A percentile compares a stretch with the other conserved stretches of the same genome.
These are phyloP conservation scores for Neurospora hispaniola DNA, from an alignment of 495 filamentous ascomycete genomes.

Conservation along the genomic window DNA sequence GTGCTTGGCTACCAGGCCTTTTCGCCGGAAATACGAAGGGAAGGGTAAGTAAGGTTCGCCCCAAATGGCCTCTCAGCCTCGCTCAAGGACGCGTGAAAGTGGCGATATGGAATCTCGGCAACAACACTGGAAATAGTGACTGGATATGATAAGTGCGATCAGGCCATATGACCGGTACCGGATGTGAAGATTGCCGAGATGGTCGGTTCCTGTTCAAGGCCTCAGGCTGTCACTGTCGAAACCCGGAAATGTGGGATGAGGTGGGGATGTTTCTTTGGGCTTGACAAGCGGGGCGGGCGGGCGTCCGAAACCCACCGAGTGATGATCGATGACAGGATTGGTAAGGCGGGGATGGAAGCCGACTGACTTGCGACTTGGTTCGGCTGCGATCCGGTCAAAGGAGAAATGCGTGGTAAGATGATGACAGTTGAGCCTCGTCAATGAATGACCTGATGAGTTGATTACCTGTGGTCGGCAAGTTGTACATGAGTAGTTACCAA, in stretches of 20 bases:
- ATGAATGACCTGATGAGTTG: not conserved
- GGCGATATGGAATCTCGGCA: constrained; percentile 14
- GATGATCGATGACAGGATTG: not conserved
- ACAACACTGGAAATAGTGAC: not conserved
- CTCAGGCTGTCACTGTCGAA: not conserved
- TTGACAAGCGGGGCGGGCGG: not conserved
- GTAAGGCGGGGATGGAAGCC: not conserved
- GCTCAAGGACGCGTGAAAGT: constrained; percentile 18
- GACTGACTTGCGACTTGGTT: not conserved
- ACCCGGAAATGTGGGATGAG: not conserved
- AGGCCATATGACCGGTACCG: constrained; percentile 16
- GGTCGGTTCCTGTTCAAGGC: not conserved
- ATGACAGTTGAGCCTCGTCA: not conserved
- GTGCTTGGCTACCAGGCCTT: not conserved
- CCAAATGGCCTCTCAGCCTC: not conserved
- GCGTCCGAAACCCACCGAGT: not conserved
- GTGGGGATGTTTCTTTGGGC: not conserved
- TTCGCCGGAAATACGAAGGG: not conserved
- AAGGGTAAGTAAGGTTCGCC: not conserved
- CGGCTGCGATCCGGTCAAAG: not conserved
- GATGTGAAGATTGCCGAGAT: constrained; percentile 14
- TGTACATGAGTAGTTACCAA: not conserved
- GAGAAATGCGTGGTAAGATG: not conserved
- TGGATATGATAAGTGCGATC: constrained; percentile 7
- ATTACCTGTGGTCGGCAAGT: not conserved